Base-by-base conservation (phyloP, 1,284 basidiomycete species). In the Inonotus obliquus region DNA sequence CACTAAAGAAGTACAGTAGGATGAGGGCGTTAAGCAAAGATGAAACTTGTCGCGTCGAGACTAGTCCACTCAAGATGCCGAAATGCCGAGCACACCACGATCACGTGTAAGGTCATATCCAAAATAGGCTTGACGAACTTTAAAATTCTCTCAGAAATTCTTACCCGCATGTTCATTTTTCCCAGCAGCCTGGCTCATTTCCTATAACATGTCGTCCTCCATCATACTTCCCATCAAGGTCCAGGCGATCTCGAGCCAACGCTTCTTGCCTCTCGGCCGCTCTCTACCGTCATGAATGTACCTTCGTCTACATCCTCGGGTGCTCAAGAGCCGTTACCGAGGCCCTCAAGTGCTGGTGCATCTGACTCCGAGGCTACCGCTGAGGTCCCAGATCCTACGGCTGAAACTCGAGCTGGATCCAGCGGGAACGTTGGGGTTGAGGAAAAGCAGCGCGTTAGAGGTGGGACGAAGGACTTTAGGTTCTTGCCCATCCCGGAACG, bases 401-500 rank as follows among this genome's bases (percentile, higher is more conserved):
- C 25, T 54, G n/a, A 25, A 17, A 4, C 51, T 23, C 21, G 49
- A 45, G 21, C 49, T 35, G 38, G 48, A 10, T 41, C 49, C 39
- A 41, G 4, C 1, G 41, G 7, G 17, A 44, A 44, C 19, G 39
- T 54, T 13, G 48, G 14, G 44, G 37, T 60, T 53, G 11, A 32
- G 3, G 48, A 11, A 41, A 57, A 56, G 29, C 55, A 60, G 25
- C 51, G 48, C 44, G 4, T 48, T 13, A 39, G 21, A 23, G 63
- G 61, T 13, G 58, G 61, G 1, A 65, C 59, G 17, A 66, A 54
- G 37, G 66, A 71, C 41, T 69, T 73, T 39, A 67, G 72, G 27
- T 72, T 77, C 59, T 62, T 77, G 1, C 75, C 75, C 2, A 77
- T 77, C 35, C 76, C 75, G 0, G 69, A 65, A 39, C 65, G 64